A percentile compares a stretch with the other conserved stretches of the same genome.
These are phyloP conservation scores for Oxyria digyna DNA, from an alignment of 148 eudicot genomes.

Conservation along the genomic window DNA sequence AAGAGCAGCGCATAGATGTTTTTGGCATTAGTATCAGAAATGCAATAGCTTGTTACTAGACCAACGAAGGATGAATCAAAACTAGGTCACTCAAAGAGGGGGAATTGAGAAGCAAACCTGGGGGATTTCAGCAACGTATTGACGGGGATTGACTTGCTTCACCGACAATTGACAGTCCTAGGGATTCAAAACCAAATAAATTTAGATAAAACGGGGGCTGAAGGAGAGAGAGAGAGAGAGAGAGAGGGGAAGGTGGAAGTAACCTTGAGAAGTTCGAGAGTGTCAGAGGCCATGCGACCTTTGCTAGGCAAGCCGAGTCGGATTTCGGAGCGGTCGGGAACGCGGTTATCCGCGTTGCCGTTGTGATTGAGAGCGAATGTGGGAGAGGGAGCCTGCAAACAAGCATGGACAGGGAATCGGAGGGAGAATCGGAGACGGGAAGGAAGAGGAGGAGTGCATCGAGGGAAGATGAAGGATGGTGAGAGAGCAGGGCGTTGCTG, in stretches of 20 bases:
- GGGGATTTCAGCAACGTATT: conserved; percentile 92
- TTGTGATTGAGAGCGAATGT: conserved; percentile 25
- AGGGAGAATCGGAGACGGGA: conserved; percentile 7
- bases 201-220: not conserved
- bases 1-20: not conserved
- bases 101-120: conserved; percentile 38
- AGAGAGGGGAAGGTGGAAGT: not conserved
- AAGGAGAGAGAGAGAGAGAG: not conserved
- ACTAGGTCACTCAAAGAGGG: not conserved
- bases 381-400: conserved; percentile 32
- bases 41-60: not conserved
- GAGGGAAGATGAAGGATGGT: conserved; percentile 5
- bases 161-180: conserved; percentile 94
- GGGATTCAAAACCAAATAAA: conserved; percentile 3
- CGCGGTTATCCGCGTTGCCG: conserved; percentile 25
- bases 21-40: not conserved
- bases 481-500: conserved; percentile 26
- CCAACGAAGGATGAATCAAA: not conserved
- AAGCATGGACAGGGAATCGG: conserved; percentile 22
- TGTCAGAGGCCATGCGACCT: conserved; percentile 80
- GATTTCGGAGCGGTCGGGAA: conserved; percentile 34
- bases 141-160: conserved; percentile 84
- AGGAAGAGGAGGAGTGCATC: not conserved
- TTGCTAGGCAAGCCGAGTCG: conserved; percentile 92
- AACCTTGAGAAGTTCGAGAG: conserved; percentile 84